phyloP scores from a whole-genome alignment of 2,329 filamentous ascomycete species.

The Knufia fluminis region DNA sequence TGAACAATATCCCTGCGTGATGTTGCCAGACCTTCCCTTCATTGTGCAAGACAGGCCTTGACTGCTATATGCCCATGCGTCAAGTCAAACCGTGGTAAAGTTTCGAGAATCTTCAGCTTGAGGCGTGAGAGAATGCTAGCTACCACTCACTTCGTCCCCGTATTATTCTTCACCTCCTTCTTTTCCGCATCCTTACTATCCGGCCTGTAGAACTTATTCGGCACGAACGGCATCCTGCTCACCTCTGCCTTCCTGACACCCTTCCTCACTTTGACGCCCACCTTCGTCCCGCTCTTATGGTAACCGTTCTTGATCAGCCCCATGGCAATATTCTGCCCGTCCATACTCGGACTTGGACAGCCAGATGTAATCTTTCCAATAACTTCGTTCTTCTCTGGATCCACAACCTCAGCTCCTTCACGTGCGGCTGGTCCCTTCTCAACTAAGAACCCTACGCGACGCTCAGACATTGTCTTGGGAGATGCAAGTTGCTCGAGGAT shows the following conservation, averaged over 20 bases:
- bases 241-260: constrained; percentile 66
- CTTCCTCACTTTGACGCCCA: constrained; percentile 68
- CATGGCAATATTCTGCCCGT: constrained; percentile 86
- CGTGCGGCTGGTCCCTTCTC: constrained; percentile 75
- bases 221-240: constrained; percentile 81
- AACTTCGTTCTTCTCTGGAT: constrained; percentile 44
- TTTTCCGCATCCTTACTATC: constrained; percentile 9
- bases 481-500: constrained; percentile 63
- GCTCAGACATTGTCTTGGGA: constrained; percentile 55
- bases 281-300: constrained; percentile 76
- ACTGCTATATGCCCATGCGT: too few species aligned
- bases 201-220: constrained; percentile 61
- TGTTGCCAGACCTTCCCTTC: too few species aligned
- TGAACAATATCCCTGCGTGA: too few species aligned
- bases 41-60: too few species aligned
- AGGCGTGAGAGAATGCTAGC: too few species aligned
- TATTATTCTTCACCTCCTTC: constrained; percentile 2
- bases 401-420: constrained; percentile 74
- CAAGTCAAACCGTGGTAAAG: too few species aligned
- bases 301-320: constrained; percentile 73
- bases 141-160: neutral
- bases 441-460: constrained; percentile 72
- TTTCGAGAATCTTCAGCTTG: too few species aligned
- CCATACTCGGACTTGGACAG: constrained; percentile 75
- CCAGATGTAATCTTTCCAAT: constrained; percentile 82